Evolutionary conservation across 1,139 yeast genomes (phyloP), one percentile per base, ranked within the genome.

Genomic region (Pichia sp.): DNA sequence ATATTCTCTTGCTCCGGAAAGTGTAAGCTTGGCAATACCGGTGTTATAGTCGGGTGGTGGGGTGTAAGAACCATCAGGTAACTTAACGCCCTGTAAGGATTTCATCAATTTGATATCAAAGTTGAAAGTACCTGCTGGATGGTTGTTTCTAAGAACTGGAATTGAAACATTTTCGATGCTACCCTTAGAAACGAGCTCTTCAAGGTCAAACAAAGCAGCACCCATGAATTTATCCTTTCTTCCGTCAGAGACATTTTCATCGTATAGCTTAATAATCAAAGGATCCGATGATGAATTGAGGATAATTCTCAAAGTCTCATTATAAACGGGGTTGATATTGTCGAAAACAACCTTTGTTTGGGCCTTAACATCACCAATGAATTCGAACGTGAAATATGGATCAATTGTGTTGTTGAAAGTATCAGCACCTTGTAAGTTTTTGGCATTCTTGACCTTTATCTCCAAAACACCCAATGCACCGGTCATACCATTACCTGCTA

Each of bases 11-110:
- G 74, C 78, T 44, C 68, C 74, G n/a, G 56, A 49, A 33, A 75
- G 55, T 39, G 64, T 67, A 40, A 82, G 58, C 52, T 79, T 72
- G 20, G 82, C 77, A 51, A 91, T 80, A 68, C 98, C 98, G 15
- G 96, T 85, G 60, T 86, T 87, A 58, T 86, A 74, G 49, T 87
- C 96, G 35, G 95, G 96, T 32, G 94, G 87, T 32, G 94, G 88
- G 48, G 76, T 80, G 34, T 72, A 66, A 9, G 93, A 82, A 37
- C 96, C 97, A 60, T 86, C 95, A 4, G 85, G 87, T 49, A 79
- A 72, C 47, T 69, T 71, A 38, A 74, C 70, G 24, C 94, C 80
- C 56, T 81, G 86, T 46, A 87, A 63, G 16, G 91, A 80, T 33
- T 94, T 94, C 69, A 78, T 77, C 64, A 73, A 84, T 45, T 77